Percentiles rank a stretch among this genome's conserved stretches.
phyloP scores from a whole-genome alignment of 768 basidiomycete genomes.

The Pisolithus microcarpus region DNA sequence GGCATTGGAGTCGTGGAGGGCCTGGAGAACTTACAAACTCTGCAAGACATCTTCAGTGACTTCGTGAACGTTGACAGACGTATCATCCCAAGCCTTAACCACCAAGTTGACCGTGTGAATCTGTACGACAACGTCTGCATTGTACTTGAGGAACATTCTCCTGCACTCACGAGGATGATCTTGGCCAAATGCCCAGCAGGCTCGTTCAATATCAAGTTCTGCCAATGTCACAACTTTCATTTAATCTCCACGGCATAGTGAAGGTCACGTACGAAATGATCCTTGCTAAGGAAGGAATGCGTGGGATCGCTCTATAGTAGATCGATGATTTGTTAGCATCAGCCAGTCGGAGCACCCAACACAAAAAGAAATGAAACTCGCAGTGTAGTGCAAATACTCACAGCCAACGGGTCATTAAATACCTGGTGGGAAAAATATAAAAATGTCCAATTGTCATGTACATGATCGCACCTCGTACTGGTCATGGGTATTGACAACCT shows the following conservation, averaged over 20 bases:
- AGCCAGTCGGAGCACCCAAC: neutral
- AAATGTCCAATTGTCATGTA: neutral
- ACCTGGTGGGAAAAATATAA: constrained; percentile 28
- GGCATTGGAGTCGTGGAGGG: constrained; percentile 41
- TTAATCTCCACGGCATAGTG: neutral
- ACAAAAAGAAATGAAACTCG: neutral
- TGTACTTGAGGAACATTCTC: neutral
- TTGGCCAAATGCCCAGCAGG: constrained; percentile 72
- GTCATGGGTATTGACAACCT: constrained; percentile 74
- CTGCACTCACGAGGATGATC: constrained; percentile 50
- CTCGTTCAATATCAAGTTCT: constrained; percentile 79
- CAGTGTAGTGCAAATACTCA: constrained; percentile 30
- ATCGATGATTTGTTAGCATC: constrained; percentile 1
- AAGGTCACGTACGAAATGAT: constrained; percentile 64
- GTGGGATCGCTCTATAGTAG: constrained; percentile 68
- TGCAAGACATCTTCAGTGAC: constrained; percentile 58
- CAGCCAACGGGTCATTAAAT: constrained; percentile 76
- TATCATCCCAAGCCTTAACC: constrained; percentile 77
- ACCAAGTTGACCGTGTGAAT: constrained; percentile 61
- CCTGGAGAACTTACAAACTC: constrained; percentile 49
- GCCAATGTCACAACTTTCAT: neutral
- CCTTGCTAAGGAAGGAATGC: constrained; percentile 84
- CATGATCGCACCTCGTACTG: constrained; percentile 55
- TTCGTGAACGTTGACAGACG: constrained; percentile 46
- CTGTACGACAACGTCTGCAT: constrained; percentile 24